A percentile compares a stretch with the other conserved stretches of the same genome.
These are phyloP conservation scores for Sideroxylon spinosum DNA, from an alignment of 179 eudicot genomes.

Conservation along the genomic window DNA sequence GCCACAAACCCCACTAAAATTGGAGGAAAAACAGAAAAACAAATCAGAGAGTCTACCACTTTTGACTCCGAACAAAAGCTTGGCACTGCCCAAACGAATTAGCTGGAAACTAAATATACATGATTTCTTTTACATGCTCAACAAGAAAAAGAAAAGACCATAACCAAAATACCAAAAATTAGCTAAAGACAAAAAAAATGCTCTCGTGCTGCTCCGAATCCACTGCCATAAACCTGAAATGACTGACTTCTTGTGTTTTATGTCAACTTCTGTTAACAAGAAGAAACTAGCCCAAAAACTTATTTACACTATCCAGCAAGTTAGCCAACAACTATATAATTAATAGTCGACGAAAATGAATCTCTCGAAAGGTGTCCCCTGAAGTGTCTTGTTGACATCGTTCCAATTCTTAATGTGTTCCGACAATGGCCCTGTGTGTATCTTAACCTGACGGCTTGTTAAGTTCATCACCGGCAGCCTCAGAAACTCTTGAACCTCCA, in stretches of 20 bases:
- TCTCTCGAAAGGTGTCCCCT: conserved; percentile 64
- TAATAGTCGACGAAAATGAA: conserved; percentile 58
- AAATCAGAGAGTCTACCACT: background rate
- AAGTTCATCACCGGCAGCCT: conserved; percentile 45
- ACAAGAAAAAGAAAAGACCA: background rate
- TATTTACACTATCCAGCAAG: conserved; percentile 28
- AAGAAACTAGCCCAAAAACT: conserved; percentile 1
- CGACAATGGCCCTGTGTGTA: conserved; percentile 60
- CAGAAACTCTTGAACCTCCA: conserved; percentile 54
- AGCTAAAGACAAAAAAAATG: background rate
- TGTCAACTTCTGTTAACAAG: conserved; percentile 15
- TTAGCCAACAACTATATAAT: conserved; percentile 6
- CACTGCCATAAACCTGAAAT: background rate
- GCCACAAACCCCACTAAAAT: background rate
- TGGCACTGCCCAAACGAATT: background rate
- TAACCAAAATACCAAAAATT: background rate
- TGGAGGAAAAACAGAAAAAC: background rate
- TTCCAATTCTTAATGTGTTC: conserved; percentile 73
- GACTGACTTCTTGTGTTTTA: background rate
- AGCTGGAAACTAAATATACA: conserved; percentile 1
- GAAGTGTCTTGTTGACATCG: conserved; percentile 51
- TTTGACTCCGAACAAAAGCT: background rate
- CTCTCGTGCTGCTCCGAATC: background rate
- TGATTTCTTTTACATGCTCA: too few species aligned
- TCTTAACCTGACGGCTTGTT: conserved; percentile 67